These are phyloP conservation scores for Tillandsia leiboldiana DNA, from an alignment of 176 grass and related monocot genomes.

Conservation along the genomic window DNA sequence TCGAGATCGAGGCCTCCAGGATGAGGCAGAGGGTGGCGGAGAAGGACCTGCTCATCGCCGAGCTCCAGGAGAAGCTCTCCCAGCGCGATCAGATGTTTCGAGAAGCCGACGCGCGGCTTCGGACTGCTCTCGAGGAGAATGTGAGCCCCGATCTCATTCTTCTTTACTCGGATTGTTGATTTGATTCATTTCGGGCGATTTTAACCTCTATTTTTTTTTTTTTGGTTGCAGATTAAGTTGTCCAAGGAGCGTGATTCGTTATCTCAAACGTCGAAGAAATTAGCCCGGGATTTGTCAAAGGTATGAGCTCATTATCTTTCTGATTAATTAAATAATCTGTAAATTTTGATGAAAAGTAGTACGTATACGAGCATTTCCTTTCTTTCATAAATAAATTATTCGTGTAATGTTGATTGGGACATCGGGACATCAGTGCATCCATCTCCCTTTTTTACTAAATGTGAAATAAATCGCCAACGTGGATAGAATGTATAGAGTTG, in stretches of 20 bases:
- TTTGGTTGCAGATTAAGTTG: conserved; percentile 51
- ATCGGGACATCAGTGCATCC: too few relatives aligned
- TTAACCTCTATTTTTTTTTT: background rate
- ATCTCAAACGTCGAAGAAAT: conserved; percentile 64
- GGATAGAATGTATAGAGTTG: too few relatives aligned
- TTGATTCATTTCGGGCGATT: background rate
- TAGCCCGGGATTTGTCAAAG: conserved; percentile 72
- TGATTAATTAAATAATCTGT: background rate
- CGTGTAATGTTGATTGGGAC: too few relatives aligned
- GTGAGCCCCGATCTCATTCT: conserved; percentile 21
- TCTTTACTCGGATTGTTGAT: background rate
- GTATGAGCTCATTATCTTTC: conserved; percentile 14
- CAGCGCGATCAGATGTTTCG: conserved; percentile 56
- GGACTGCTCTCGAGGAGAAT: conserved; percentile 74
- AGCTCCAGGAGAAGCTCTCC: conserved; percentile 63
- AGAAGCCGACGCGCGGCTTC: conserved; percentile 57
- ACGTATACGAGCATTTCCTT: too few relatives aligned
- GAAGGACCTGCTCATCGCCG: conserved; percentile 40
- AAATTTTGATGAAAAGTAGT: too few relatives aligned
- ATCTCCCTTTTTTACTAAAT: too few relatives aligned
- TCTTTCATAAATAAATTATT: too few relatives aligned
- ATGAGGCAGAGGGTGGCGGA: conserved; percentile 47
- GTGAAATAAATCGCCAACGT: too few relatives aligned
- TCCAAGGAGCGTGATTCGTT: conserved; percentile 72
- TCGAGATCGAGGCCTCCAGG: conserved; percentile 57